These are phyloP conservation scores for Pestalotiopsis sp. DNA, from an alignment of 2,329 filamentous ascomycete species.

Conservation along the genomic window DNA sequence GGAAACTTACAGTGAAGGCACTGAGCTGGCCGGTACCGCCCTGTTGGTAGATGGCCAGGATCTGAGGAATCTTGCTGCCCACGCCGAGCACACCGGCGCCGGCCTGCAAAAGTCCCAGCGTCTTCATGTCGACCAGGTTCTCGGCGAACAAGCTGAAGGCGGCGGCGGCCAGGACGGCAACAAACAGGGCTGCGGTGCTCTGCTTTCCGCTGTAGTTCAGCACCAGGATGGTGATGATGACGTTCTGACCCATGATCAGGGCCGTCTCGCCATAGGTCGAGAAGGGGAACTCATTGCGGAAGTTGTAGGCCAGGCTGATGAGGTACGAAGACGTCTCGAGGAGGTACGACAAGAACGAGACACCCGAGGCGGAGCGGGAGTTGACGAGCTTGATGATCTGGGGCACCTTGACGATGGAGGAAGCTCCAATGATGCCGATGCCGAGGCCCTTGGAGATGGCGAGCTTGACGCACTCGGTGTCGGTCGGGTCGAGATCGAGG, in stretches of 20 bases:
- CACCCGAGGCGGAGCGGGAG: constrained; percentile 78
- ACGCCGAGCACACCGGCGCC: constrained; percentile 82
- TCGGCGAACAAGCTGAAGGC: constrained; percentile 72
- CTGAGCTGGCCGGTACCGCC: constrained; percentile 94
- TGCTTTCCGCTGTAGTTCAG: constrained; percentile 77
- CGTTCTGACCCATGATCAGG: constrained; percentile 88
- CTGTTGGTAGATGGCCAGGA: constrained; percentile 79
- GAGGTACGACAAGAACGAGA: constrained; percentile 88
- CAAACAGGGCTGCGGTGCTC: constrained; percentile 72
- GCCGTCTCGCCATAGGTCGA: constrained; percentile 96
- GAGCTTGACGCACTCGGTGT: constrained; percentile 81
- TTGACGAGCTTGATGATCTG: constrained; percentile 91
- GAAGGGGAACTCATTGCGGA: constrained; percentile 89
- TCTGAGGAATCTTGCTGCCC: constrained; percentile 93
- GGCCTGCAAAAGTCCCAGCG: constrained; percentile 77
- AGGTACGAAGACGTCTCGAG: constrained; percentile 89
- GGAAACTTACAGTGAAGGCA: constrained; percentile 80
- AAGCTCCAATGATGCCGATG: constrained; percentile 89
- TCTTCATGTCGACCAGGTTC: constrained; percentile 64
- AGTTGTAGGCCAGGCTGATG: constrained; percentile 89
- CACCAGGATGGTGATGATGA: constrained; percentile 85
- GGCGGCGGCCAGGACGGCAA: constrained; percentile 73
- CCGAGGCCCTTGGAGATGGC: constrained; percentile 91
- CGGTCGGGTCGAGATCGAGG: constrained; percentile 78
- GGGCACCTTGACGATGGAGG: constrained; percentile 91